These are phyloP conservation scores for Geotrichum cucujoidarum DNA, from an alignment of 1,139 yeast species.

Conservation along the genomic window DNA sequence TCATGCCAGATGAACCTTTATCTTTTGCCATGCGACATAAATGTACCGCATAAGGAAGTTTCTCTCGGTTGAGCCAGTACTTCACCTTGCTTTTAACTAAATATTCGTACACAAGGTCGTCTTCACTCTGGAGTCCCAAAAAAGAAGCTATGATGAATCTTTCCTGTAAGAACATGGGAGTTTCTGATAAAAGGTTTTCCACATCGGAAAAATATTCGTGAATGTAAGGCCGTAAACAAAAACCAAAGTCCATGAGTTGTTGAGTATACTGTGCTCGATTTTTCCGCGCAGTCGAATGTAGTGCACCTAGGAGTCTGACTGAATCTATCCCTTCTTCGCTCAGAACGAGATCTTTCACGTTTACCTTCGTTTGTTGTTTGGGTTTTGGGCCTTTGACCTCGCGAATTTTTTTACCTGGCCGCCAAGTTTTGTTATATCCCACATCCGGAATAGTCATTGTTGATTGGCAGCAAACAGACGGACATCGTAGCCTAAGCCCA, in stretches of 20 bases:
- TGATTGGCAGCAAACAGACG: no score
- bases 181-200: not conserved
- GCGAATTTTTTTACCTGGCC: not conserved
- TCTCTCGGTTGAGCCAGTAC: slow-evolving; percentile 1
- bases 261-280: slow-evolving; percentile 6
- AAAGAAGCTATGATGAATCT: slow-evolving; percentile 7
- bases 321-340: not conserved
- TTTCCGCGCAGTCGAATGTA: slow-evolving; percentile 6
- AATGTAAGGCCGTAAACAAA: slow-evolving; percentile 12
- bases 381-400: slow-evolving; percentile 1
- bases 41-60: slow-evolving; percentile 12
- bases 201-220: slow-evolving; percentile 7
- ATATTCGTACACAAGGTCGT: not conserved
- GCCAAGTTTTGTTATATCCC: no score
- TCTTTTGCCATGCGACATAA: slow-evolving; percentile 13
- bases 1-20: slow-evolving; percentile 8
- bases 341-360: not conserved
- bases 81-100: slow-evolving; percentile 3
- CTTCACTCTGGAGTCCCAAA: slow-evolving; percentile 3
- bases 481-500: no score
- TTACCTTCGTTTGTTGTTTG: not conserved
- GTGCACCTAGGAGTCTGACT: not conserved
- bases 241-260: slow-evolving; percentile 7
- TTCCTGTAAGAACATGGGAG: slow-evolving; percentile 11
- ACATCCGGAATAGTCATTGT: no score